Conservation (phyloP, 2,329 filamentous ascomycete genomes). For the Apiospora pterosperma region DNA sequence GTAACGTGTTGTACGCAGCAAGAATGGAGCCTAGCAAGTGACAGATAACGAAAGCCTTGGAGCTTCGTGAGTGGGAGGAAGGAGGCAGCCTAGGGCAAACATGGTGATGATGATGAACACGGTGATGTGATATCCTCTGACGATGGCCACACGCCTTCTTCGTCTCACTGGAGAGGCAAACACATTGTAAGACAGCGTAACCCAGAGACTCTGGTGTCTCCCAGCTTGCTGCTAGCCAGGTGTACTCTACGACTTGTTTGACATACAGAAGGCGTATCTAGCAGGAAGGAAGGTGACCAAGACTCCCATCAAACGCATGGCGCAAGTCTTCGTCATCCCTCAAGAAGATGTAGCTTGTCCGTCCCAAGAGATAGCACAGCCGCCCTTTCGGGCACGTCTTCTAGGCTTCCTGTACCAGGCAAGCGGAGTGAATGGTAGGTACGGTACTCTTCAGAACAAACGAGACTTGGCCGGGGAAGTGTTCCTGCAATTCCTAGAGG, state of each 20-base stretch:
- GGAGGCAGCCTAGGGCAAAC: constrained; percentile 15
- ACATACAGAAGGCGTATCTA: neutral
- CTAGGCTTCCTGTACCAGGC: neutral
- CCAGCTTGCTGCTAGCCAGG: neutral
- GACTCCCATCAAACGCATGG: neutral
- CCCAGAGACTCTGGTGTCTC: neutral
- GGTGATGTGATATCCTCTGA: constrained; percentile 8
- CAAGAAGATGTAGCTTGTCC: neutral
- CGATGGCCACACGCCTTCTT: constrained; percentile 16
- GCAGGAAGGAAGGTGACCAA: neutral
- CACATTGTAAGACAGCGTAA: constrained; percentile 22
- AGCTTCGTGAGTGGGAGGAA: neutral
- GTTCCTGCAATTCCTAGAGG: neutral
- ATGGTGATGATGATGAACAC: constrained; percentile 11
- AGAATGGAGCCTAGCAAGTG: constrained; percentile 12
- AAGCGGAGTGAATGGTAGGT: neutral
- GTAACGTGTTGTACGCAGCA: neutral
- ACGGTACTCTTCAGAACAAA: neutral
- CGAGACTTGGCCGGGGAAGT: neutral
- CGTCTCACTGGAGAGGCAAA: constrained; percentile 25
- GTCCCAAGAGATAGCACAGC: neutral
- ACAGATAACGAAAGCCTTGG: constrained; percentile 13
- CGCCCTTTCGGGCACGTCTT: neutral
- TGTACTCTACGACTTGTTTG: neutral
- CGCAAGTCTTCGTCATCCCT: neutral